Evolutionary conservation across 306 rosid genomes (phyloP), one percentile per base, ranked within the genome.

Genomic region (Inga laurina): DNA sequence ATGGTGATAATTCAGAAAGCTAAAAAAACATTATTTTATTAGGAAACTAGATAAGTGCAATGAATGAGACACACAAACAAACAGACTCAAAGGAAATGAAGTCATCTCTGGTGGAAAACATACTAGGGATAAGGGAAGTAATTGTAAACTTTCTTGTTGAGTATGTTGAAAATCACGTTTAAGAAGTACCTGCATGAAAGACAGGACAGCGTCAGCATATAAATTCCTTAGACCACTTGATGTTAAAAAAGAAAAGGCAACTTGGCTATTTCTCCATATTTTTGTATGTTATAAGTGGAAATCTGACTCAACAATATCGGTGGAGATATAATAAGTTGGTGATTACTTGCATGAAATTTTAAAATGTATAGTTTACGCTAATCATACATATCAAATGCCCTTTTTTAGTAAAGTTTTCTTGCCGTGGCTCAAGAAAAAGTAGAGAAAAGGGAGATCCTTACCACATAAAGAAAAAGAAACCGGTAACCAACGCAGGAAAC

Each of bases 61-160:
- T 72, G 7, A n/a, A 5, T 2, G 19, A 22, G 19, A 30, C 39
- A 13, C 18, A 62, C 69, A 30, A 6, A 13, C 71, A 13, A 39
- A 65, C 8, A 67, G 6, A 18, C 1, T 43, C 3, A 22, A 24
- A 72, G 5, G 56, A 44, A 44, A 21, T 62, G 10, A 4, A 69
- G 46, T 41, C 2, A 27, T 24, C 13, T 62, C 71, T 54, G 24
- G 44, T 19, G 68, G 82, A 61, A 41, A 57, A 85, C 94, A 54
- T 88, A 93, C 95, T 82, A 93, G n/a, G 97, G 97, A 85, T 93
- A 93, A 21, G 97, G 97, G 81, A 93, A 93, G 68, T 93, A 93
- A 66, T 93, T 93, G 77, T 93, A 93, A 65, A 91, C 89, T 84
- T 90, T 93, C 89, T 91, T 93, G 93, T 93, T 93, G 84, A 93